Conservation (phyloP, 305 asterid species). For the Rubia peregrina region DNA sequence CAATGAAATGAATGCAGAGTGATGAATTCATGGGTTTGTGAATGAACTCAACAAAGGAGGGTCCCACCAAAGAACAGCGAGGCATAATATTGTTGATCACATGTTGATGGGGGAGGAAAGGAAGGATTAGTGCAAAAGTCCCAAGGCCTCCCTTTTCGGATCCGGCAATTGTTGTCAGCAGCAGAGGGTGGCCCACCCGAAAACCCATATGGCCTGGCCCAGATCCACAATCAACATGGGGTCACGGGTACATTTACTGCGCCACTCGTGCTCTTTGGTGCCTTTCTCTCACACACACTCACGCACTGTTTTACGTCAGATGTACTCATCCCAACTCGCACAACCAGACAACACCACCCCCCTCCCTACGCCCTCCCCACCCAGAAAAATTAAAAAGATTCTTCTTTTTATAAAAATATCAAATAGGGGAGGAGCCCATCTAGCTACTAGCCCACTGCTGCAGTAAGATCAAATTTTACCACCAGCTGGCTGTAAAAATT, state of each 20-base stretch:
- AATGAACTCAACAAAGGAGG: conserved; percentile 6
- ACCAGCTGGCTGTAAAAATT: background rate
- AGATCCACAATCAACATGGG: conserved; percentile 37
- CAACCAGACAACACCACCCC: conserved; percentile 10
- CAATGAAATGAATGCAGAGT: conserved; percentile 5
- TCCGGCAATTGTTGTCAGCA: conserved; percentile 38
- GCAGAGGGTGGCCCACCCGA: conserved; percentile 43
- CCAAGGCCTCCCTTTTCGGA: conserved; percentile 44
- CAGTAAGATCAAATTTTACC: background rate
- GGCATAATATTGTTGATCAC: background rate
- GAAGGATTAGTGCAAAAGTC: conserved; percentile 13
- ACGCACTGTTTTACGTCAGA: conserved; percentile 14
- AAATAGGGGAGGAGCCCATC: background rate
- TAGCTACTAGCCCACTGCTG: conserved; percentile 1
- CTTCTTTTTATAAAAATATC: background rate
- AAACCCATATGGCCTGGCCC: conserved; percentile 53
- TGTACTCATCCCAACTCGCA: conserved; percentile 11
- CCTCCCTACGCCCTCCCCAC: background rate
- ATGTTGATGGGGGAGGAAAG: background rate
- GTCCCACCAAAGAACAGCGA: conserved; percentile 18
- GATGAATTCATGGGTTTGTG: background rate
- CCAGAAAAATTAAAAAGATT: background rate
- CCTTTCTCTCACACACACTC: conserved; percentile 11
- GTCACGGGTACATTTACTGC: conserved; percentile 90
- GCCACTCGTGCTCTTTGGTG: conserved; percentile 53